Conservation (phyloP, 2,329 filamentous ascomycete species). For the Cyanodermella asteris region DNA sequence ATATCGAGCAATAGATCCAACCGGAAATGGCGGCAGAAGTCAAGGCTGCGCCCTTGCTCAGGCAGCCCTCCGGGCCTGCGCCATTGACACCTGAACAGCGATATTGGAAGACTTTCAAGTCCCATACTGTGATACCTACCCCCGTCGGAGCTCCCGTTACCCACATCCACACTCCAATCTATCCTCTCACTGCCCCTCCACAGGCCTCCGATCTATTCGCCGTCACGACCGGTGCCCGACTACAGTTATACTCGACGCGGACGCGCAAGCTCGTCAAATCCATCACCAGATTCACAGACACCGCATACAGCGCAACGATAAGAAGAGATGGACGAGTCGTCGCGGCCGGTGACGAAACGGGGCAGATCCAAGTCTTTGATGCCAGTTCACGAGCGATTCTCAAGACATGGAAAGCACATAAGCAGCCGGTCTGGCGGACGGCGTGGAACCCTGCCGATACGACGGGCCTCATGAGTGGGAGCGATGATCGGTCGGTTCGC, state of each 20-base stretch:
- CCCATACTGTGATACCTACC: constrained; percentile 71
- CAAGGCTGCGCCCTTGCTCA: constrained; percentile 55
- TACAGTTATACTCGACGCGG: constrained; percentile 83
- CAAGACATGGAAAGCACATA: constrained; percentile 87
- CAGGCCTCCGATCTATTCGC: constrained; percentile 44
- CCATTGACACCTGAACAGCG: constrained; percentile 76
- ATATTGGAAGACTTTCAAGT: constrained; percentile 93
- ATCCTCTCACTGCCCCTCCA: constrained; percentile 23
- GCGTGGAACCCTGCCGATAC: constrained; percentile 78
- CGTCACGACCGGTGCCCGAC: constrained; percentile 78
- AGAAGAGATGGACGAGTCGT: constrained; percentile 73
- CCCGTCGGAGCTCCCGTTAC: constrained; percentile 78
- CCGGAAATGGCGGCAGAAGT: constrained; percentile 92
- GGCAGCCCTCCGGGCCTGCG: constrained; percentile 61
- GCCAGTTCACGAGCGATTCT: constrained; percentile 73
- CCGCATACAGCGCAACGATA: constrained; percentile 74
- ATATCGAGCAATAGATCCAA: too few relatives aligned
- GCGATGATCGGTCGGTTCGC: constrained; percentile 79
- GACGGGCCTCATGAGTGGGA: constrained; percentile 69
- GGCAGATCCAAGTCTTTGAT: constrained; percentile 88
- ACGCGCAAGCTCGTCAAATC: constrained; percentile 85
- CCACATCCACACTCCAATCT: constrained; percentile 54
- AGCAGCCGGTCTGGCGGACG: constrained; percentile 80
- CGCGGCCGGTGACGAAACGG: constrained; percentile 76
- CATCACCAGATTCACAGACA: constrained; percentile 80